These are phyloP conservation scores for Porphyrellus cyaneotinctus DNA, from an alignment of 768 basidiomycete species.

Conservation along the genomic window DNA sequence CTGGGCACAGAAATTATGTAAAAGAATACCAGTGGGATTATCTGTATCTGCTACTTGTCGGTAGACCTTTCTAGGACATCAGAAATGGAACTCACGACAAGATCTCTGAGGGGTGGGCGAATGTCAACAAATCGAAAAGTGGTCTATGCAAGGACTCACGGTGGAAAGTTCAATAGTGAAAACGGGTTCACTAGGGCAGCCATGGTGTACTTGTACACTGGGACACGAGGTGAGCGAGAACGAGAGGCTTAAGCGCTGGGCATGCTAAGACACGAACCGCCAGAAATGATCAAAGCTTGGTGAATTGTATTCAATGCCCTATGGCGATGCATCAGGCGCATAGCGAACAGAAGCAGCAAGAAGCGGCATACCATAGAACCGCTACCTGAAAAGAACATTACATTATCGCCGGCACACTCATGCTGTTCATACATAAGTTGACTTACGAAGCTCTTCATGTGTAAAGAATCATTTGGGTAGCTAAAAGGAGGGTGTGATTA, in stretches of 20 bases:
- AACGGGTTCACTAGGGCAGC: background rate
- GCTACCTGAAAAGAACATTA: too few relatives aligned
- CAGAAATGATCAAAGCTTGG: too few relatives aligned
- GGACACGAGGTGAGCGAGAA: background rate
- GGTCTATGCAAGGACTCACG: background rate
- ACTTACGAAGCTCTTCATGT: background rate
- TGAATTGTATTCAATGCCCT: too few relatives aligned
- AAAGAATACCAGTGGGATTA: background rate
- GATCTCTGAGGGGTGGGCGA: background rate
- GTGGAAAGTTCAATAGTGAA: background rate
- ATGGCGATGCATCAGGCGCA: too few relatives aligned
- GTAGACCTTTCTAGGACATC: background rate
- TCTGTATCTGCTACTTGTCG: background rate
- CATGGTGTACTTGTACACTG: background rate
- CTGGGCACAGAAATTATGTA: too few relatives aligned
- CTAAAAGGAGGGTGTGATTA: background rate
- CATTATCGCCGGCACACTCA: background rate
- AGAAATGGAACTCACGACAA: background rate
- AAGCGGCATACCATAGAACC: too few relatives aligned
- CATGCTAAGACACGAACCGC: too few relatives aligned
- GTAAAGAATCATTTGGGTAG: background rate
- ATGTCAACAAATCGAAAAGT: background rate
- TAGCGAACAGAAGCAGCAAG: too few relatives aligned
- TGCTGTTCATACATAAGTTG: too few relatives aligned
- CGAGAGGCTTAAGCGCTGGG: too few relatives aligned